Conservation (phyloP, 352 stramenopile genomes). For the Phytophthora sansomeana region DNA sequence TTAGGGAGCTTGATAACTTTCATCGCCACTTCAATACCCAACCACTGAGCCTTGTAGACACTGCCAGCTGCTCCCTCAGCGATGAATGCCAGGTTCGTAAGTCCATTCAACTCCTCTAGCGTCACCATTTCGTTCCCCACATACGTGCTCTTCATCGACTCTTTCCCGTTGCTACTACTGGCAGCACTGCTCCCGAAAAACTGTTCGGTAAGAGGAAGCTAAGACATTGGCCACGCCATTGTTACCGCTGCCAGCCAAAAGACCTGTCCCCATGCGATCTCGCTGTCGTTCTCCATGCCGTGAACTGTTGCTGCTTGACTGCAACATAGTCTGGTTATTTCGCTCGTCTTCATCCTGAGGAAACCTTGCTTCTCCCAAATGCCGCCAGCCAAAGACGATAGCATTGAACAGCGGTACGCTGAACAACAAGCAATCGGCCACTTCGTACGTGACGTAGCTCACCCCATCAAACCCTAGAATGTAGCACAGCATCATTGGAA, state of each 20-base stretch:
- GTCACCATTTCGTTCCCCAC: slow-evolving; percentile 57
- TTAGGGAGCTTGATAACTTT: slow-evolving; percentile 79
- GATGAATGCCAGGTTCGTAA: slow-evolving; percentile 64
- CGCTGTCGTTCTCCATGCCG: slow-evolving; percentile 35
- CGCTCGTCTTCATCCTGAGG: slow-evolving; percentile 22
- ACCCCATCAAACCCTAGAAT: slow-evolving; percentile 36
- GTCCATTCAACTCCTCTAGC: slow-evolving; percentile 65
- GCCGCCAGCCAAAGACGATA: slow-evolving; percentile 53
- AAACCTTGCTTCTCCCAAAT: slow-evolving; percentile 39
- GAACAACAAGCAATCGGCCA: slow-evolving; percentile 52
- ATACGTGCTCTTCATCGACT: slow-evolving; percentile 51
- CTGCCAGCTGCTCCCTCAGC: slow-evolving; percentile 67
- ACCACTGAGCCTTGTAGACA: slow-evolving; percentile 75
- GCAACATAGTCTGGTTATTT: slow-evolving; percentile 39
- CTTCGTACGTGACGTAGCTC: slow-evolving; percentile 40
- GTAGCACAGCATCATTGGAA: slow-evolving; percentile 58
- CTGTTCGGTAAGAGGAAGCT: slow-evolving; percentile 45
- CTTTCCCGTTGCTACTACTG: slow-evolving; percentile 42
- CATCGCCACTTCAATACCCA: slow-evolving; percentile 78
- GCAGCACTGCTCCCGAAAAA: slow-evolving; percentile 50
- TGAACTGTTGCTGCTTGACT: slow-evolving; percentile 42
- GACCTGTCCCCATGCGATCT: slow-evolving; percentile 41
- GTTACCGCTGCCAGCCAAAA: slow-evolving; percentile 28
- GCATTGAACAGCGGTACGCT: slow-evolving; percentile 63
- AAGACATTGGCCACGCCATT: slow-evolving; percentile 41